These are phyloP conservation scores for Boletus speciosus DNA, from an alignment of 768 basidiomycete species.

Conservation along the genomic window DNA sequence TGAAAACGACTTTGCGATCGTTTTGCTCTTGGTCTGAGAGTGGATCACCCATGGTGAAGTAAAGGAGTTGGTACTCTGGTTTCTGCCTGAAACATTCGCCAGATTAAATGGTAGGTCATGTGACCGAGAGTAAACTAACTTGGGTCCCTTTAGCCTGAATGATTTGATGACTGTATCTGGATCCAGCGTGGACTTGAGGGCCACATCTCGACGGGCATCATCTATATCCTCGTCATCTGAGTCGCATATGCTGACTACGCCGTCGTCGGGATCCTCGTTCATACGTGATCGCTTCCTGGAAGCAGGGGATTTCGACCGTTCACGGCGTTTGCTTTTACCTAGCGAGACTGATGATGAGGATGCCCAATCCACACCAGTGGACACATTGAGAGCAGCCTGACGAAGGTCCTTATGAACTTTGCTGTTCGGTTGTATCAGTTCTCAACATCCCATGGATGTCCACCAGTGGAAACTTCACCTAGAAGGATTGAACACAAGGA, in stretches of 20 bases:
- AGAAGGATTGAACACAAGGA: slow-evolving; percentile 79
- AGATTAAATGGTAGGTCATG: not conserved
- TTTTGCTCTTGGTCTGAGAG: slow-evolving; percentile 52
- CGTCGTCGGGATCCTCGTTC: slow-evolving; percentile 25
- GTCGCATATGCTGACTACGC: slow-evolving; percentile 22
- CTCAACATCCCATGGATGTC: not conserved
- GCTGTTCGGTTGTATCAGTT: slow-evolving; percentile 10
- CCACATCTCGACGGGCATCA: not conserved
- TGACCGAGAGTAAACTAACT: slow-evolving; percentile 34
- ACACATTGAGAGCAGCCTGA: slow-evolving; percentile 17
- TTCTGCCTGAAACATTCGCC: slow-evolving; percentile 21
- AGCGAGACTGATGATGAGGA: slow-evolving; percentile 7
- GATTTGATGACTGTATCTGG: slow-evolving; percentile 37
- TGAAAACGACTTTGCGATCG: slow-evolving; percentile 50
- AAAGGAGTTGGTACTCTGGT: slow-evolving; percentile 76
- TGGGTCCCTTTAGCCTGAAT: slow-evolving; percentile 47
- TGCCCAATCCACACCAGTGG: not conserved
- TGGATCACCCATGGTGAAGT: slow-evolving; percentile 69
- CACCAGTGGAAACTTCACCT: slow-evolving; percentile 38
- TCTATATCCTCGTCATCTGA: slow-evolving; percentile 10
- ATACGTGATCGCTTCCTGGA: slow-evolving; percentile 30
- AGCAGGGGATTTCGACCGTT: slow-evolving; percentile 18
- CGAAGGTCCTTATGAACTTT: slow-evolving; percentile 12
- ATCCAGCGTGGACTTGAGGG: slow-evolving; percentile 20
- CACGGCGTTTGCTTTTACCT: slow-evolving; percentile 23